Evolutionary conservation across 192 early-diverging fungal genomes (phyloP), one percentile per base, ranked within the genome.

Genomic region (Coemansia sp.): DNA sequence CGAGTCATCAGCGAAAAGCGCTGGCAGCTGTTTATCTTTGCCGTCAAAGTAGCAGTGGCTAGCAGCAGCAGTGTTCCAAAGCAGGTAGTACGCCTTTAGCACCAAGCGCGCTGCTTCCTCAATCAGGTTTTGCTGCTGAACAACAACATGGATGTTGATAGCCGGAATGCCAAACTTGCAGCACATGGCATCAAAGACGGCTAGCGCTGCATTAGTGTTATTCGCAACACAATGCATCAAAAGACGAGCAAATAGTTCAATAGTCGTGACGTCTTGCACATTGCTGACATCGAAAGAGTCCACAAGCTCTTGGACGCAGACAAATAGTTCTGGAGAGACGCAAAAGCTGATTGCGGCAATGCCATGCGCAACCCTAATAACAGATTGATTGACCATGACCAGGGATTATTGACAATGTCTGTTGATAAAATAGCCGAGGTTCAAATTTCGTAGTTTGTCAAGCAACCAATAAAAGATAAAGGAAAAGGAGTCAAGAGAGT

Each of bases 1-100:
- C 9, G 78, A 78, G 9, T 84, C 84, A n/a, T 83, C 50, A 1
- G 70, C 50, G 50, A 86, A 67, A 12, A 76, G 17, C 20, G 42
- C 70, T 5, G 71, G 56, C 44, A 47, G n/a, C 1, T 6, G 2
- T 5, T 3, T 4, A 1, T 4, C 31, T 4, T 48, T 19, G 36
- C 26, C 22, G 22, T 9, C 26, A 50, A 46, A 55, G 15, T 88
- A 91, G 62, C 90, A 93, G 60, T 87, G 89, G 61, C 93, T 90
- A 42, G 66, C 59, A 11, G 31, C 37, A 0, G 0, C 2, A 4
- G 14, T 7, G 21, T 46, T 17, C 66, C 66, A 68, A 4, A 68
- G 53, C 15, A 23, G 21, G 44, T 68, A 74, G 44, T 67, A 74
- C 7, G 64, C 65, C 3, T 34, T 59, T 1, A 74, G 71, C 14